A percentile compares a stretch with the other conserved stretches of the same genome.
Conservation (phyloP, 768 basidiomycete genomes). For the Agrocybe pediades region DNA sequence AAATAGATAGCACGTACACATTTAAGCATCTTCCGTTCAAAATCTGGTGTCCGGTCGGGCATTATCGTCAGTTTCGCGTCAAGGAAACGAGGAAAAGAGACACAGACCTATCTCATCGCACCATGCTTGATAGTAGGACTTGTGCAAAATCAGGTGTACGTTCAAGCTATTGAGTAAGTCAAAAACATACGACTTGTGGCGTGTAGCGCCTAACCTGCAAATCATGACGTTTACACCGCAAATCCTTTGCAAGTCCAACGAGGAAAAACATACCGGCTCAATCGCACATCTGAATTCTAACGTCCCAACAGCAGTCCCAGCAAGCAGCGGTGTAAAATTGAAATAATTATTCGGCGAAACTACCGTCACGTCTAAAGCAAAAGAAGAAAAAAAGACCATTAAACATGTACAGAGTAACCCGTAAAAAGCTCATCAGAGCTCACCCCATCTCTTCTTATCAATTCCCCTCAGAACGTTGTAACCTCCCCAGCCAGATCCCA, state of each 20-base stretch:
- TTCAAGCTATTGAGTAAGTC: not conserved
- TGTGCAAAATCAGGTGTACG: not conserved
- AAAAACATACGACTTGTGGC: slow-evolving; percentile 50
- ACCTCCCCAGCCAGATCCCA: slow-evolving; percentile 81
- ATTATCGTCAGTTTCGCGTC: not conserved
- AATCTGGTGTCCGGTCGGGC: slow-evolving; percentile 41
- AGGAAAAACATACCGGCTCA: slow-evolving; percentile 61
- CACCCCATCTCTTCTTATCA: slow-evolving; percentile 75
- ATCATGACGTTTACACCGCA: not conserved
- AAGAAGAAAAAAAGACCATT: not conserved
- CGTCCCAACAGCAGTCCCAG: slow-evolving; percentile 78
- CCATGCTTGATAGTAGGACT: slow-evolving; percentile 76
- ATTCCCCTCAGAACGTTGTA: slow-evolving; percentile 67
- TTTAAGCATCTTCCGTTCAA: slow-evolving; percentile 55
- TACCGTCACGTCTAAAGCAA: slow-evolving; percentile 57
- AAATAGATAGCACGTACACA: slow-evolving; percentile 59
- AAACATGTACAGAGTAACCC: not conserved
- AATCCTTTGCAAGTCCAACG: not conserved
- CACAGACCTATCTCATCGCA: slow-evolving; percentile 66
- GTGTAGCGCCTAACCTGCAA: slow-evolving; percentile 55
- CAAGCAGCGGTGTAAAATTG: slow-evolving; percentile 69
- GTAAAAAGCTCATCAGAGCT: not conserved
- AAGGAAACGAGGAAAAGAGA: not conserved
- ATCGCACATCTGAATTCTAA: slow-evolving; percentile 80
- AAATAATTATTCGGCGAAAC: slow-evolving; percentile 70